A percentile compares a stretch with the other conserved stretches of the same genome.
Conservation (phyloP, 257 asterid genomes). For the Linaria vulgaris region DNA sequence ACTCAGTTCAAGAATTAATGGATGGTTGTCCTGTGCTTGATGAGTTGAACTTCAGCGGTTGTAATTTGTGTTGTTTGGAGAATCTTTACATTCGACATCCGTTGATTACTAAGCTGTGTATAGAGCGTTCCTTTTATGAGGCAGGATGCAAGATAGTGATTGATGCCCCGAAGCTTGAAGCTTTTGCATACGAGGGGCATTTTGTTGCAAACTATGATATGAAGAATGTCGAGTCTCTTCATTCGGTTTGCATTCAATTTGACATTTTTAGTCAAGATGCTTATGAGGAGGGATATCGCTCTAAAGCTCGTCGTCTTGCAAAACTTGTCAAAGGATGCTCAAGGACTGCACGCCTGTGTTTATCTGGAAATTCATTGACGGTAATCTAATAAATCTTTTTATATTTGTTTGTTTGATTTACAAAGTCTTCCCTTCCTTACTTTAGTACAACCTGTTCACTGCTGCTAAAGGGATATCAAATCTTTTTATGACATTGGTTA, state of each 20-base stretch:
- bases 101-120: neutral
- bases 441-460: too few species aligned
- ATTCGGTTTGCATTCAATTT: neutral
- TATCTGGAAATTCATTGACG: neutral
- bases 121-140: neutral
- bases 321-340: constrained; percentile 10
- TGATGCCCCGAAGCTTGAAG: constrained; percentile 9
- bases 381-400: neutral
- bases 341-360: neutral
- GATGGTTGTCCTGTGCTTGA: constrained; percentile 10
- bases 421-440: too few species aligned
- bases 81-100: neutral
- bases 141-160: neutral
- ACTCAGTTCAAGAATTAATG: neutral
- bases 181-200: neutral
- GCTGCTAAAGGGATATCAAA: too few species aligned
- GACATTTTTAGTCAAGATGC: neutral
- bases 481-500: too few species aligned
- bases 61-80: neutral
- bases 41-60: neutral
- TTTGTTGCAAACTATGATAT: neutral
- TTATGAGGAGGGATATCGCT: neutral
- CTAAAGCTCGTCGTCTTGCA: neutral
- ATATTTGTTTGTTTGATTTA: too few species aligned
- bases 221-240: neutral